Evolutionary conservation across 306 rosid genomes (phyloP).

Genomic region (Rosa multiflora): DNA sequence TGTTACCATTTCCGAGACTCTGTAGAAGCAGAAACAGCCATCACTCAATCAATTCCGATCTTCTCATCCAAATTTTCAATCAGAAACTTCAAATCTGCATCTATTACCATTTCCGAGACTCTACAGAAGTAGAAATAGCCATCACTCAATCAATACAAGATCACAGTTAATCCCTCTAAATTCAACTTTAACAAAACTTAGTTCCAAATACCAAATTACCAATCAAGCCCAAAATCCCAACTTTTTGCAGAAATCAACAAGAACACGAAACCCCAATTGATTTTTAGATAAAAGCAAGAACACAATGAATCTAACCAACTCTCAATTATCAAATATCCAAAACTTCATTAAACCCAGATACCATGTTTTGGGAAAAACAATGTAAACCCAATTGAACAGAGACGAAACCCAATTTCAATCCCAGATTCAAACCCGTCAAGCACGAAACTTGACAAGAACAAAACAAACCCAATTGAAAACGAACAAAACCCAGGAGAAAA

Average conservation of each 20-base stretch:
- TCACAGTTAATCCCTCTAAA: not conserved
- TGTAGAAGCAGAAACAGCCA: constrained; percentile 41
- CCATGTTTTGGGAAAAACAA: not conserved
- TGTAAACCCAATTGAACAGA: too few species aligned
- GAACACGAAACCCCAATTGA: too few species aligned
- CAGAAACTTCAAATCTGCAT: constrained; percentile 69
- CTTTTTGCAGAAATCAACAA: not conserved
- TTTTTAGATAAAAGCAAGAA: too few species aligned
- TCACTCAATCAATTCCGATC: constrained; percentile 24
- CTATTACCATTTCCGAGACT: constrained; percentile 49
- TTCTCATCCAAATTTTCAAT: constrained; percentile 61
- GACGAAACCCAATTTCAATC: not conserved
- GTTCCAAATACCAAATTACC: not conserved
- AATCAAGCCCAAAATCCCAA: not conserved
- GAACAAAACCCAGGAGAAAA: not conserved
- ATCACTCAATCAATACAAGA: constrained; percentile 25
- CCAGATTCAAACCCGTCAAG: not conserved
- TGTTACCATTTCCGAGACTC: constrained; percentile 54
- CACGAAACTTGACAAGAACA: not conserved
- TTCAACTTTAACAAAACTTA: not conserved
- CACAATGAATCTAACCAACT: not conserved
- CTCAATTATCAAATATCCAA: not conserved
- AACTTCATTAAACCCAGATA: not conserved
- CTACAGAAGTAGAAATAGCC: constrained; percentile 47
- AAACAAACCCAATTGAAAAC: not conserved